Evolutionary conservation across 345 rosid species (phyloP).

Genomic region (Citrus australasica): DNA sequence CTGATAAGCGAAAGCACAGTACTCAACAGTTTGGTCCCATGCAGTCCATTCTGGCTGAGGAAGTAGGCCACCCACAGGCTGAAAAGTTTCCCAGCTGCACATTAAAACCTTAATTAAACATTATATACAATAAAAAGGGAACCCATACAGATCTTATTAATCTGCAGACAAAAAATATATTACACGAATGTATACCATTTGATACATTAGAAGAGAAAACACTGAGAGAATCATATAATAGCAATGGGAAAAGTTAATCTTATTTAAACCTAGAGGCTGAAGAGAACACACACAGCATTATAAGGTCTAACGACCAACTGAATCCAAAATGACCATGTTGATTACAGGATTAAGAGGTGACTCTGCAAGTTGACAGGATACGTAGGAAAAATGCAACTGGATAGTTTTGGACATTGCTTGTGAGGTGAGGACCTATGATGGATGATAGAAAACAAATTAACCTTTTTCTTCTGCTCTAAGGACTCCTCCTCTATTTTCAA

Average conservation of each 20-base stretch:
- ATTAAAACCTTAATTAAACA: slow-evolving; percentile 23
- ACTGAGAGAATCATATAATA: background rate
- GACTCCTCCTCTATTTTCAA: background rate
- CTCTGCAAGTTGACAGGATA: background rate
- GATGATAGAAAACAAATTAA: background rate
- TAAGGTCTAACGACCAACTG: background rate
- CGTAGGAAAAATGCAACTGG: background rate
- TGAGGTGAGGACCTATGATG: background rate
- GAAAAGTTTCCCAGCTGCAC: slow-evolving; percentile 96
- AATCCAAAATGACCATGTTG: background rate
- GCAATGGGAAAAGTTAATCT: background rate
- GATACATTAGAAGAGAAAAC: background rate
- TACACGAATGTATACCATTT: background rate
- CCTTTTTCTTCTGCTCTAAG: background rate
- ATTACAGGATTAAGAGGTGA: background rate
- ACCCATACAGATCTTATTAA: background rate
- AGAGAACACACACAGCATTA: background rate
- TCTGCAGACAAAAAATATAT: background rate
- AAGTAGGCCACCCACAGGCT: slow-evolving; percentile 91
- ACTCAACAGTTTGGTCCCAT: slow-evolving; percentile 98
- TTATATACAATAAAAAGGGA: background rate
- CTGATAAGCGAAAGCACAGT: slow-evolving; percentile 96
- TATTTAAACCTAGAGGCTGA: background rate
- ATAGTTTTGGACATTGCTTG: background rate
- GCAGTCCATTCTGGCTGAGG: slow-evolving; percentile 99